Evolutionary conservation across 345 rosid genomes (phyloP).

Genomic region (Populus euphratica): DNA sequence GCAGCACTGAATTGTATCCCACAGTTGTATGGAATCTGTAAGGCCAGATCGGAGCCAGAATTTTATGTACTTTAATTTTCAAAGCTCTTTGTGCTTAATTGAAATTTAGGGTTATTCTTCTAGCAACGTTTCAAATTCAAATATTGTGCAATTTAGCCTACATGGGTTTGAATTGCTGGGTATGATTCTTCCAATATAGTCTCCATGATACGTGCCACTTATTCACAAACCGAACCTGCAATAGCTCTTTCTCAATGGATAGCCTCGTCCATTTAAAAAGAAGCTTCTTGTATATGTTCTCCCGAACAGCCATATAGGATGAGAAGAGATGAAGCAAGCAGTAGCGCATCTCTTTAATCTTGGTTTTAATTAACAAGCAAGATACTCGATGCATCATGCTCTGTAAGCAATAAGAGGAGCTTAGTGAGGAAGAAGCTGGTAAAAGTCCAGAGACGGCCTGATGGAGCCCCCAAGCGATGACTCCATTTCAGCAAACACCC

Average conservation of each 20-base stretch:
- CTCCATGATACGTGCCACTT: too few species aligned
- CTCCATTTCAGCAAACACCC: background rate
- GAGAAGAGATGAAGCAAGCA: background rate
- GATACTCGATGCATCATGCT: background rate
- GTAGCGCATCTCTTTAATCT: too few species aligned
- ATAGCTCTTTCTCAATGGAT: background rate
- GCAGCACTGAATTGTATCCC: constrained; percentile 8
- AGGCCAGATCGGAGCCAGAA: constrained; percentile 6
- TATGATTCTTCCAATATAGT: too few species aligned
- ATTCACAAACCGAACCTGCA: background rate
- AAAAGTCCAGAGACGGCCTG: background rate
- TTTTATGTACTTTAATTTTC: background rate
- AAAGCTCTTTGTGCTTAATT: background rate
- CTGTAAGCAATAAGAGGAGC: too few species aligned
- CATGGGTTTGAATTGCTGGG: background rate
- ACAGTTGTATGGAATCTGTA: background rate
- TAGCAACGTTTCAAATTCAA: background rate
- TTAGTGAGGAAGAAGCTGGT: background rate
- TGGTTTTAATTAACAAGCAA: background rate
- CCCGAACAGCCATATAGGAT: too few species aligned
- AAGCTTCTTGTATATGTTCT: background rate
- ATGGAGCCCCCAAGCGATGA: too few species aligned
- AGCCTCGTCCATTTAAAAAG: background rate
- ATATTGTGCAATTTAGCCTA: background rate
- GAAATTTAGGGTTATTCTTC: background rate